These are phyloP conservation scores for Prinsepia uniflora DNA, from an alignment of 306 rosid genomes.

Conservation along the genomic window DNA sequence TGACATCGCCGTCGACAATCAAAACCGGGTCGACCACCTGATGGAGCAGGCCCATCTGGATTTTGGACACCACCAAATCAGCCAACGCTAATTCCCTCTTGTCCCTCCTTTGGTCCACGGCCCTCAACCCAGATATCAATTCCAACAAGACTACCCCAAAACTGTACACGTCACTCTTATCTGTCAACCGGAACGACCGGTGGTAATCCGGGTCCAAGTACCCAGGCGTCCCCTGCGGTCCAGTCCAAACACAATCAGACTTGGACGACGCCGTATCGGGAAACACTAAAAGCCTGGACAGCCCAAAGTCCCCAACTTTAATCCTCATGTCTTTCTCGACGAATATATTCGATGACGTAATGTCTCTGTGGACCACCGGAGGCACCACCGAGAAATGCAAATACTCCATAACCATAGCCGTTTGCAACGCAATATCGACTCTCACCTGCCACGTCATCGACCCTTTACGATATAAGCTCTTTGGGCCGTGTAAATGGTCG, in stretches of 20 bases:
- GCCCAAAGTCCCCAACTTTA: conserved; percentile 93
- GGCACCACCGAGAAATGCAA: conserved; percentile 76
- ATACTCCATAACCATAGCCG: conserved; percentile 90
- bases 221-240: conserved; percentile 97
- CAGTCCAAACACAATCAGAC: conserved; percentile 79
- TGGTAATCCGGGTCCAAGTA: conserved; percentile 94
- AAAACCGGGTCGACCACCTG: conserved; percentile 73
- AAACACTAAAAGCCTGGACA: conserved; percentile 62
- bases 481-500: conserved; percentile 72
- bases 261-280: conserved; percentile 48
- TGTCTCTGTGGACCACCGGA: conserved; percentile 84
- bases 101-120: conserved; percentile 76
- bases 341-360: conserved; percentile 77
- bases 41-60: conserved; percentile 70
- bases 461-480: conserved; percentile 34
- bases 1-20: conserved; percentile 27
- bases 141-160: conserved; percentile 85
- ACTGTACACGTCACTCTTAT: conserved; percentile 94
- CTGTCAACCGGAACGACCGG: conserved; percentile 82
- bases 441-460: conserved; percentile 68
- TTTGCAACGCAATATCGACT: conserved; percentile 71
- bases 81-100: conserved; percentile 79
- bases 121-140: conserved; percentile 64
- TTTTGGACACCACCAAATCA: conserved; percentile 74
- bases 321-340: conserved; percentile 83